Conservation (phyloP, 495 filamentous ascomycete species). For the Penicillium angulare region DNA sequence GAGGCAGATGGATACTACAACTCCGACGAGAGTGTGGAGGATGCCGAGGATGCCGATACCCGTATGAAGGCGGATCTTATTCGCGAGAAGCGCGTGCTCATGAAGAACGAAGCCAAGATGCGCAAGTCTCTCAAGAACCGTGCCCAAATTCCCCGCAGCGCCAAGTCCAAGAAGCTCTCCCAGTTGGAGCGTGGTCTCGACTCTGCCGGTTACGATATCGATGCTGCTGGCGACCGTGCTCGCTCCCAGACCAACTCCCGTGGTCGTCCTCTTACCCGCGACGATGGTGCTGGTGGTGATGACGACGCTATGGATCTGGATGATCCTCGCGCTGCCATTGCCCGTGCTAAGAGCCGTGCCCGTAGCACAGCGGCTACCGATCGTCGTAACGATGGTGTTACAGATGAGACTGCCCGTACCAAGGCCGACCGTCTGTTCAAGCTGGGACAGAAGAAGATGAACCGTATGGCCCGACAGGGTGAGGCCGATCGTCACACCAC, state of each 20-base stretch:
- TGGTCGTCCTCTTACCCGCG: constrained; percentile 55
- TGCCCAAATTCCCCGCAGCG: constrained; percentile 79
- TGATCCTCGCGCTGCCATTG: constrained; percentile 56
- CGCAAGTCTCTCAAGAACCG: constrained; percentile 95
- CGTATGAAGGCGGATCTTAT: constrained; percentile 92
- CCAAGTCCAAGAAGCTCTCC: constrained; percentile 71
- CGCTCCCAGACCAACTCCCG: constrained; percentile 61
- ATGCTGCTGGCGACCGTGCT: constrained; percentile 67
- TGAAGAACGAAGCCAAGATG: constrained; percentile 89
- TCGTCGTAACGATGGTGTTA: constrained; percentile 74
- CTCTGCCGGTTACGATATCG: constrained; percentile 79
- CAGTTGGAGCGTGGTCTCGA: constrained; percentile 83
- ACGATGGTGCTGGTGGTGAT: constrained; percentile 62
- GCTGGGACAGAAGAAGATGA: constrained; percentile 96
- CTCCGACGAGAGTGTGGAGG: constrained; percentile 63
- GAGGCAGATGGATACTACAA: constrained; percentile 84
- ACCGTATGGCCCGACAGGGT: constrained; percentile 92
- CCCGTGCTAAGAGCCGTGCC: constrained; percentile 72
- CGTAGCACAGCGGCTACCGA: constrained; percentile 76
- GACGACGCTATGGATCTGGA: constrained; percentile 90
- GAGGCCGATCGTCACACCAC: constrained; percentile 93
- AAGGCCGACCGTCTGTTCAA: constrained; percentile 85
- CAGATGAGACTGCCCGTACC: constrained; percentile 49
- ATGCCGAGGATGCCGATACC: constrained; percentile 81
- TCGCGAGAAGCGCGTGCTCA: constrained; percentile 82